Percentiles rank a stretch among this genome's conserved stretches.
These are phyloP conservation scores for Phalaenopsis aphrodite DNA, from an alignment of 106 monocot species.

Conservation along the genomic window DNA sequence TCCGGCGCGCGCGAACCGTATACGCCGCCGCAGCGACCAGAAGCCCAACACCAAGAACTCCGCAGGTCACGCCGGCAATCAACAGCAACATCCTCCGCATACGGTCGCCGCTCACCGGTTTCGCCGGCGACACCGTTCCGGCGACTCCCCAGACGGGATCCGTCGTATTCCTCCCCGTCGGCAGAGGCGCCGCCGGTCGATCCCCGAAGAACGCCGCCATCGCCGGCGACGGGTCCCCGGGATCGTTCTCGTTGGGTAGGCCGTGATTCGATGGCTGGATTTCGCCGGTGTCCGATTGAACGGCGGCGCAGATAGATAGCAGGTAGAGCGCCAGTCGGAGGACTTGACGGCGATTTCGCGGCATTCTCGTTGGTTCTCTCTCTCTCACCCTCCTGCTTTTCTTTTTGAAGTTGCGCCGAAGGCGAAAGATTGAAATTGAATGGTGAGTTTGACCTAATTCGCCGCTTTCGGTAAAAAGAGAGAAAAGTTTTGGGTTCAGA, in stretches of 20 bases:
- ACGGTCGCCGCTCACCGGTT: not conserved
- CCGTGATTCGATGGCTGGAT: conserved; percentile 12
- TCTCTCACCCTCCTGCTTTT: not conserved
- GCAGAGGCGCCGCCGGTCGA: not conserved
- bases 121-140: not conserved
- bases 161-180: conserved; percentile 1
- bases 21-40: conserved; percentile 7
- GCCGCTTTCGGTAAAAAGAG: not conserved
- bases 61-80: conserved; percentile 13
- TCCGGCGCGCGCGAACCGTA: conserved; percentile 1
- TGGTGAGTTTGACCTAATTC: not conserved
- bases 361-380: not conserved
- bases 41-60: conserved; percentile 8
- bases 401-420: not conserved
- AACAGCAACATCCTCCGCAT: not conserved
- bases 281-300: not conserved
- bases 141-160: conserved; percentile 9
- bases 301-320: not conserved
- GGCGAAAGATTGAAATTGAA: not conserved
- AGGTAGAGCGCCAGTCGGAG: not conserved
- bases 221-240: conserved; percentile 1
- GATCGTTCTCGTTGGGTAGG: conserved; percentile 8
- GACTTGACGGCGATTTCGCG: not conserved
- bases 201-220: conserved; percentile 16
- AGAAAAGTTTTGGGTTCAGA: not conserved